These are phyloP conservation scores for Talaromyces sp. DNA, from an alignment of 2,329 filamentous ascomycete genomes.

Conservation along the genomic window DNA sequence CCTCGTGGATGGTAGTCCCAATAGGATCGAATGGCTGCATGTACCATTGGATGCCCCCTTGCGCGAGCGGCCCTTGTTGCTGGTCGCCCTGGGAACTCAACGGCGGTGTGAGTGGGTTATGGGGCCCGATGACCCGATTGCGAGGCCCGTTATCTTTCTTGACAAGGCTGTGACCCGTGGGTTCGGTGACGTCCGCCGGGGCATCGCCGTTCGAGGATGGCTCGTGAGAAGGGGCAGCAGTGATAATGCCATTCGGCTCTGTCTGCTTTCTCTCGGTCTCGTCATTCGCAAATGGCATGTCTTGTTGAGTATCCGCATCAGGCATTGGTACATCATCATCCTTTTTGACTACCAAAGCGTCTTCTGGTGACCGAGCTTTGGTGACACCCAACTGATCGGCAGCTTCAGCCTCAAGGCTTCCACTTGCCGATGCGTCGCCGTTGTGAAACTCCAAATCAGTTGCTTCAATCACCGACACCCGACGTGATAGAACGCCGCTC, in stretches of 20 bases:
- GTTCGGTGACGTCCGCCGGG: conserved; percentile 19
- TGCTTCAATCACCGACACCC: conserved; percentile 44
- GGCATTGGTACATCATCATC: conserved; percentile 13
- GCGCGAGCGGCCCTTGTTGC: conserved; percentile 49
- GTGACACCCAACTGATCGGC: conserved; percentile 10
- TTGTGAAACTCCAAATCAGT: conserved; percentile 36
- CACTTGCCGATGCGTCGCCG: conserved; percentile 41
- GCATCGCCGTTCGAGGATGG: conserved; percentile 10
- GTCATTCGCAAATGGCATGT: conserved; percentile 5
- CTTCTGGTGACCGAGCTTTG: conserved; percentile 17
- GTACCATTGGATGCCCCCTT: conserved; percentile 86
- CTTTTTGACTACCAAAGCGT: conserved; percentile 16
- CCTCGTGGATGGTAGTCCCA: conserved; percentile 74
- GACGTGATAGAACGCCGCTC: conserved; percentile 52
- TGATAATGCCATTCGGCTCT: conserved; percentile 1
- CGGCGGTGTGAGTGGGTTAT: conserved; percentile 34
- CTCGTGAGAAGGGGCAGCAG: conserved; percentile 11
- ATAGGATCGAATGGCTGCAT: conserved; percentile 71
- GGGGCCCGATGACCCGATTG: conserved; percentile 29
- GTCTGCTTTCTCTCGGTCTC: conserved; percentile 8
- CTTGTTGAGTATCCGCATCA: conserved; percentile 11
- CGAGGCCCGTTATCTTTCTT: conserved; percentile 37
- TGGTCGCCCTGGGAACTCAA: conserved; percentile 38
- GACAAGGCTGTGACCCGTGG: conserved; percentile 21
- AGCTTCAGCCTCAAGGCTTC: conserved; percentile 17